These are phyloP conservation scores for Eucalyptus camaldulensis DNA, from an alignment of 345 rosid genomes.

Conservation along the genomic window DNA sequence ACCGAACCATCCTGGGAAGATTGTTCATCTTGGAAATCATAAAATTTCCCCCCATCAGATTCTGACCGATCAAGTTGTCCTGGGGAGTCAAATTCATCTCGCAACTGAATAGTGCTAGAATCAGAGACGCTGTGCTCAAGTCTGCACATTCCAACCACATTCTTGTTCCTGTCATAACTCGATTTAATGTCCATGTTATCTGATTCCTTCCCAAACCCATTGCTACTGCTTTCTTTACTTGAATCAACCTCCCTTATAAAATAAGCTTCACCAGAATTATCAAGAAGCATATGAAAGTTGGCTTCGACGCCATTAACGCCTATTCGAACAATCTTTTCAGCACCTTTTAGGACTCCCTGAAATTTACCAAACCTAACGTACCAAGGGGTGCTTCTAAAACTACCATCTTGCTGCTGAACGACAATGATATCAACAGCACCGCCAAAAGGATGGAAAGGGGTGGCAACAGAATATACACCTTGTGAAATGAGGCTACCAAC, in stretches of 20 bases:
- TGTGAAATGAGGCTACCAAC: slow-evolving; percentile 80
- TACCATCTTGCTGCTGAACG: slow-evolving; percentile 80
- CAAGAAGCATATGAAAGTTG: slow-evolving; percentile 80
- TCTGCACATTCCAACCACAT: slow-evolving; percentile 8
- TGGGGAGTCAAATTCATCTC: slow-evolving; percentile 27
- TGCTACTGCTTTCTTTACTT: slow-evolving; percentile 11
- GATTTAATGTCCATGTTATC: background rate
- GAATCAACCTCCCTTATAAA: slow-evolving; percentile 64
- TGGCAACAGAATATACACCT: slow-evolving; percentile 85
- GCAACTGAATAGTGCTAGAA: slow-evolving; percentile 24
- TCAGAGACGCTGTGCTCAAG: slow-evolving; percentile 71
- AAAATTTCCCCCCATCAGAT: slow-evolving; percentile 59
- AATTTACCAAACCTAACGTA: slow-evolving; percentile 90
- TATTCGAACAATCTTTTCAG: slow-evolving; percentile 68
- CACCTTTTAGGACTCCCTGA: slow-evolving; percentile 89
- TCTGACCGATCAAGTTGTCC: slow-evolving; percentile 49
- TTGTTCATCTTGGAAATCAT: slow-evolving; percentile 63
- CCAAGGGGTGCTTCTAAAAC: slow-evolving; percentile 86
- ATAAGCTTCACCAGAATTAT: slow-evolving; percentile 90
- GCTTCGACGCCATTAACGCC: slow-evolving; percentile 76
- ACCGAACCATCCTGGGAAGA: slow-evolving; percentile 34
- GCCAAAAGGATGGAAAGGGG: slow-evolving; percentile 94
- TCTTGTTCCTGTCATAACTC: slow-evolving; percentile 3
- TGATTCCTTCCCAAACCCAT: slow-evolving; percentile 1
- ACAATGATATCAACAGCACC: slow-evolving; percentile 94